Evolutionary conservation across 2,329 filamentous ascomycete species (phyloP).

Genomic region (Pseudopyrenochaeta lycopersici): DNA sequence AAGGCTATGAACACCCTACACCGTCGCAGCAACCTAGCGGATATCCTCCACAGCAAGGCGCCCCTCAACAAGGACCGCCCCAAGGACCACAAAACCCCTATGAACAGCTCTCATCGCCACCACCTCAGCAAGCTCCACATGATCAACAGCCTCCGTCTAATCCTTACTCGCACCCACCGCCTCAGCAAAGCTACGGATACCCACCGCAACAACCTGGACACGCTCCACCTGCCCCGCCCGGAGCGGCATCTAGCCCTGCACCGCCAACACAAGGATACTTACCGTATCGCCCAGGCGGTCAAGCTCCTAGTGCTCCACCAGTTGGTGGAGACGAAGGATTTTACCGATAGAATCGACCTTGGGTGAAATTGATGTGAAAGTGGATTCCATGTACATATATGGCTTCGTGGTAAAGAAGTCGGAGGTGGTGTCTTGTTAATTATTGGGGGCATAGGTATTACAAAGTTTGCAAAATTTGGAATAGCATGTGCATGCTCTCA

Average conservation of each 20-base stretch:
- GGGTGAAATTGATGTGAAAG: background rate
- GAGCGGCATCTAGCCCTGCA: conserved; percentile 29
- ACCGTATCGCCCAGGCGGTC: conserved; percentile 45
- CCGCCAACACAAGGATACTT: conserved; percentile 38
- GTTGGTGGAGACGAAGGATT: conserved; percentile 46
- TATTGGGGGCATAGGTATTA: background rate
- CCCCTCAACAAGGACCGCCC: conserved; percentile 24
- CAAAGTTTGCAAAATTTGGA: background rate
- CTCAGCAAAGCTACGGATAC: conserved; percentile 39
- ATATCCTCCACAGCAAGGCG: conserved; percentile 36
- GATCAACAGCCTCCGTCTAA: conserved; percentile 39
- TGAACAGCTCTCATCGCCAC: conserved; percentile 38
- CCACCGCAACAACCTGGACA: conserved; percentile 44
- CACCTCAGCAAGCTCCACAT: conserved; percentile 28
- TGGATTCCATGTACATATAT: background rate
- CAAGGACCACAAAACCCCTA: conserved; percentile 34
- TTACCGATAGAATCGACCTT: conserved; percentile 29
- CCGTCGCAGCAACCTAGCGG: conserved; percentile 23
- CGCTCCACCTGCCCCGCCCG: conserved; percentile 42
- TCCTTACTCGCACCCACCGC: conserved; percentile 38
- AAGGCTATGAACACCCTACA: conserved; percentile 37
- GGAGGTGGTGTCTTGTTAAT: background rate
- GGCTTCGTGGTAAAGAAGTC: background rate
- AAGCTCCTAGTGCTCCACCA: conserved; percentile 39
- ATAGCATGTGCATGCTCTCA: too few species aligned